Conservation (phyloP, 306 rosid species). For the Casuarina equisetifolia region DNA sequence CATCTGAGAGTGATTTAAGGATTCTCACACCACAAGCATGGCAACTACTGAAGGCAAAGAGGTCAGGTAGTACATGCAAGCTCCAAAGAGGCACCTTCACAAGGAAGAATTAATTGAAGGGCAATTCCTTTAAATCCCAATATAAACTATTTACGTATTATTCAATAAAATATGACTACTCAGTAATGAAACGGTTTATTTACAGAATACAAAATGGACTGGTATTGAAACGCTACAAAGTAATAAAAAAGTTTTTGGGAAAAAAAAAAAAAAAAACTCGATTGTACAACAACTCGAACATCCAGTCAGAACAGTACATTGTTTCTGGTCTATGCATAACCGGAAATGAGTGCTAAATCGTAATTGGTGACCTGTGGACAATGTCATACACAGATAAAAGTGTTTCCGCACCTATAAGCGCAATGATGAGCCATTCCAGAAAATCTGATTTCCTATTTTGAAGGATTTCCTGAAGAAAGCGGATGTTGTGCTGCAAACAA, state of each 20-base stretch:
- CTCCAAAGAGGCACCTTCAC: neutral
- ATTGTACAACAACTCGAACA: slow-evolving; percentile 10
- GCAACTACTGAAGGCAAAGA: neutral
- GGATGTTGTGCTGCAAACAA: slow-evolving; percentile 82
- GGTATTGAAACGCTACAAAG: neutral
- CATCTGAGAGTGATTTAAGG: no score
- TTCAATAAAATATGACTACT: neutral
- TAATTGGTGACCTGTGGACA: slow-evolving; percentile 59
- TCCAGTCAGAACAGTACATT: neutral
- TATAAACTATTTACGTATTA: neutral
- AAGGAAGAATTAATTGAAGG: neutral
- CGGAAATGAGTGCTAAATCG: slow-evolving; percentile 44
- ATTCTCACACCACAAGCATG: no score
- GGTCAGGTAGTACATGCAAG: neutral
- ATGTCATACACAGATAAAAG: slow-evolving; percentile 86
- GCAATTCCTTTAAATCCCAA: neutral
- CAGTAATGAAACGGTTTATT: neutral
- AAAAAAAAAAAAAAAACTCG: neutral
- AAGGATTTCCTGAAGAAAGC: slow-evolving; percentile 93
- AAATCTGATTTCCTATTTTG: slow-evolving; percentile 96
- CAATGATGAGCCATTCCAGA: slow-evolving; percentile 95
- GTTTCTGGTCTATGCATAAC: slow-evolving; percentile 3
- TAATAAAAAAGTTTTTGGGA: neutral
- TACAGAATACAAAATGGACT: slow-evolving; percentile 2
- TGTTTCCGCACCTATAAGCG: slow-evolving; percentile 89